These are phyloP conservation scores for Oryza longistaminata DNA, from an alignment of 176 grass and related monocot species.

Conservation along the genomic window DNA sequence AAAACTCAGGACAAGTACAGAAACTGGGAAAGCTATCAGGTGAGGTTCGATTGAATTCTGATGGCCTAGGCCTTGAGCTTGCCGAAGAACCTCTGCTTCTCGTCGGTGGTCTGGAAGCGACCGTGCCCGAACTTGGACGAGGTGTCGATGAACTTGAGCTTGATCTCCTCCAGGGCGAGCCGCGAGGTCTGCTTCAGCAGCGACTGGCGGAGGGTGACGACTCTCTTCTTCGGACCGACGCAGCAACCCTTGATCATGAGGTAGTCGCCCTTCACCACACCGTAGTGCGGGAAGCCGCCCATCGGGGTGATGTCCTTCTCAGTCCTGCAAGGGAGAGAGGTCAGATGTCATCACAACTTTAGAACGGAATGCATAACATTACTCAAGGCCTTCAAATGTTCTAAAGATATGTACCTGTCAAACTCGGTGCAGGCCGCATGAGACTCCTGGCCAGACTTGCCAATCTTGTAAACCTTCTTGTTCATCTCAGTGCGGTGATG, in stretches of 20 bases:
- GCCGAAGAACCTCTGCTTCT: conserved; percentile 87
- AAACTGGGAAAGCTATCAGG: conserved; percentile 11
- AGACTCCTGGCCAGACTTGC: conserved; percentile 70
- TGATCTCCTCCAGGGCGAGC: conserved; percentile 87
- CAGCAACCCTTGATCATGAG: conserved; percentile 94
- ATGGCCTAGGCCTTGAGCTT: conserved; percentile 52
- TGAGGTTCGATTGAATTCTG: neutral
- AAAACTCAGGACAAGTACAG: conserved; percentile 21
- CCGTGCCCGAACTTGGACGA: conserved; percentile 96
- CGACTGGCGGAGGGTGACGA: conserved; percentile 86
- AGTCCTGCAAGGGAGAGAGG: conserved; percentile 45
- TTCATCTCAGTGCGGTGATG: conserved; percentile 97
- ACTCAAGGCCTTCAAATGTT: too few relatives aligned
- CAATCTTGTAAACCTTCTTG: conserved; percentile 95
- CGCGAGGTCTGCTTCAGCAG: conserved; percentile 89
- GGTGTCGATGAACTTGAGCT: conserved; percentile 94
- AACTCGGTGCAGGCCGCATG: conserved; percentile 75
- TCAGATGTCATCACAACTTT: too few relatives aligned
- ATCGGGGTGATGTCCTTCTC: conserved; percentile 98
- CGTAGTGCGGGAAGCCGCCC: conserved; percentile 93
- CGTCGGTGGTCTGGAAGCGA: conserved; percentile 90
- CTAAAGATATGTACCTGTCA: conserved; percentile 29
- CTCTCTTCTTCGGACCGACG: conserved; percentile 92
- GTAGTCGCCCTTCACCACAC: conserved; percentile 87
- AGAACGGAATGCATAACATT: too few relatives aligned